phyloP scores from a whole-genome alignment of 768 basidiomycete genomes.

The Boletales sp. region DNA sequence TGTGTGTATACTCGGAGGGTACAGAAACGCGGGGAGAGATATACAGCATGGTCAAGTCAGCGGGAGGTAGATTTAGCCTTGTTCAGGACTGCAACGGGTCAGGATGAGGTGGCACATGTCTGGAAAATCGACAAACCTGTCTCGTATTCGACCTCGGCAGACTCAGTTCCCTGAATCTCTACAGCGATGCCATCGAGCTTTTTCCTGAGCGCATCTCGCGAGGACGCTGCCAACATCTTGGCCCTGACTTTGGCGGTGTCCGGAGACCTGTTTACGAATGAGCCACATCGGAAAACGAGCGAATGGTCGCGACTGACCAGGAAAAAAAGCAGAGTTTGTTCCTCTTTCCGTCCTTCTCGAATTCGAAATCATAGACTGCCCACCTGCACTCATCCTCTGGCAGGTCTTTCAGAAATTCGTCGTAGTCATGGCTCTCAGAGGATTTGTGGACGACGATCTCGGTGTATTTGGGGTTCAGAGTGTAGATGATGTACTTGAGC shows the following conservation, averaged over 20 bases:
- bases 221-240: conserved; percentile 96
- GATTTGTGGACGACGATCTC: conserved; percentile 77
- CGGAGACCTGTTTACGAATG: conserved; percentile 62
- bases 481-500: conserved; percentile 84
- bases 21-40: conserved; percentile 8
- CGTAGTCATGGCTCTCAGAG: conserved; percentile 51
- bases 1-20: conserved; percentile 10
- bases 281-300: neutral
- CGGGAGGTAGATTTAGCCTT: conserved; percentile 11
- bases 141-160: conserved; percentile 65
- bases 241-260: conserved; percentile 78
- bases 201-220: conserved; percentile 75
- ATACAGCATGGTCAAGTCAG: conserved; percentile 12
- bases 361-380: conserved; percentile 91
- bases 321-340: conserved; percentile 85
- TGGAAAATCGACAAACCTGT: conserved; percentile 45
- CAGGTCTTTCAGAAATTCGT: conserved; percentile 68
- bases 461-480: conserved; percentile 50
- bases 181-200: conserved; percentile 71
- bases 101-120: conserved; percentile 2
- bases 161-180: conserved; percentile 87
- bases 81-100: conserved; percentile 8
- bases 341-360: conserved; percentile 69
- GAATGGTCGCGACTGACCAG: conserved; percentile 61
- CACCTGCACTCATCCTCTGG: conserved; percentile 75